Evolutionary conservation across 2,329 filamentous ascomycete genomes (phyloP).

Genomic region (Trichoderma cornu-damae): DNA sequence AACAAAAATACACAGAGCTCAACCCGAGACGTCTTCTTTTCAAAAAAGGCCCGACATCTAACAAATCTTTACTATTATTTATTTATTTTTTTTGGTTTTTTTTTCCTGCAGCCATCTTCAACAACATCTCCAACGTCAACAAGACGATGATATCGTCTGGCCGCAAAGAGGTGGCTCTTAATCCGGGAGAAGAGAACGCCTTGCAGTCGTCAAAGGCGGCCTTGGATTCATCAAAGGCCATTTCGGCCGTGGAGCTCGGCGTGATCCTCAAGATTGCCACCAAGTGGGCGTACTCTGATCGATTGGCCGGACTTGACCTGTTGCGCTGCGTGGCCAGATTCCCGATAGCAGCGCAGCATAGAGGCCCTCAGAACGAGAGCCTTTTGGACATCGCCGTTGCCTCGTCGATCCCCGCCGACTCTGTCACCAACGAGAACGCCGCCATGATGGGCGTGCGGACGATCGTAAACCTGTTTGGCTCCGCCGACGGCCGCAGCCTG

Average conservation of each 20-base stretch:
- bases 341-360: slow-evolving; percentile 59
- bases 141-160: slow-evolving; percentile 64
- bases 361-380: slow-evolving; percentile 48
- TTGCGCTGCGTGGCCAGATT: slow-evolving; percentile 74
- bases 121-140: slow-evolving; percentile 73
- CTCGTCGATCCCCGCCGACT: slow-evolving; percentile 42
- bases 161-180: slow-evolving; percentile 68
- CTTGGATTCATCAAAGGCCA: slow-evolving; percentile 54
- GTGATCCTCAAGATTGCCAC: slow-evolving; percentile 68
- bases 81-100: too few species aligned
- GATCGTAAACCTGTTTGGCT: slow-evolving; percentile 78
- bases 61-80: slow-evolving; percentile 29
- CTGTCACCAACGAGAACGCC: slow-evolving; percentile 67
- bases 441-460: slow-evolving; percentile 80
- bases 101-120: slow-evolving; percentile 64
- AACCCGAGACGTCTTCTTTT: too few species aligned
- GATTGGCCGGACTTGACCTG: slow-evolving; percentile 79
- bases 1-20: too few species aligned
- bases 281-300: slow-evolving; percentile 72
- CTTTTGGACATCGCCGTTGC: slow-evolving; percentile 53
- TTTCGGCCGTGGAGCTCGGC: slow-evolving; percentile 50
- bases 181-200: slow-evolving; percentile 61
- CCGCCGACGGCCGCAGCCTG: slow-evolving; percentile 62
- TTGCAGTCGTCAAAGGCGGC: slow-evolving; percentile 58
- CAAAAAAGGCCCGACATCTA: not conserved